Conservation (phyloP, 2,329 filamentous ascomycete genomes). For the Aspergillus sp. region DNA sequence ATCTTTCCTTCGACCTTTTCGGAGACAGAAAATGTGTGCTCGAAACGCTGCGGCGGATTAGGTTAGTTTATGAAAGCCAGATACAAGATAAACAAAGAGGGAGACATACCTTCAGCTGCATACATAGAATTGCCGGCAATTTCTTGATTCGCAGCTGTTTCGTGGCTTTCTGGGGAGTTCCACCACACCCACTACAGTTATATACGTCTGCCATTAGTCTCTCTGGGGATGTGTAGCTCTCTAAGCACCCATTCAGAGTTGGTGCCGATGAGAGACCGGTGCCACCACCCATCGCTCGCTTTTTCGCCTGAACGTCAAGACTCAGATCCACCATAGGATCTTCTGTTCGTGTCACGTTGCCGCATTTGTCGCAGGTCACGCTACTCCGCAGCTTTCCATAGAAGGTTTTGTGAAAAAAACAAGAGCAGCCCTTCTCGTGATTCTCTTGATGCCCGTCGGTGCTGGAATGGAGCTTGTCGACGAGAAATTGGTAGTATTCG, state of each 20-base stretch:
- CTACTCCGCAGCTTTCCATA: slow-evolving; percentile 88
- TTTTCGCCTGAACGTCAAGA: slow-evolving; percentile 66
- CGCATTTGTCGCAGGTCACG: slow-evolving; percentile 84
- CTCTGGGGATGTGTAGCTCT: slow-evolving; percentile 82
- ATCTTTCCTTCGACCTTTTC: slow-evolving; percentile 87
- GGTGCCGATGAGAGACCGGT: slow-evolving; percentile 40
- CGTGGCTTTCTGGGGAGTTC: slow-evolving; percentile 67
- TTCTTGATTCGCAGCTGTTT: slow-evolving; percentile 81
- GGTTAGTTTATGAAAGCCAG: background rate
- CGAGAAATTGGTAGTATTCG: slow-evolving; percentile 93
- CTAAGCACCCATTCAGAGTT: slow-evolving; percentile 69
- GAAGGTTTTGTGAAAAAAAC: slow-evolving; percentile 90
- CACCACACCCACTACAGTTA: slow-evolving; percentile 74
- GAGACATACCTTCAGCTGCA: slow-evolving; percentile 76
- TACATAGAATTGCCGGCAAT: slow-evolving; percentile 81
- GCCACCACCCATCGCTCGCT: slow-evolving; percentile 34
- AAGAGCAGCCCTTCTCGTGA: slow-evolving; percentile 60
- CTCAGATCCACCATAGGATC: slow-evolving; percentile 91
- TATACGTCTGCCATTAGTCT: slow-evolving; percentile 73
- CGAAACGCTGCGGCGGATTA: slow-evolving; percentile 53
- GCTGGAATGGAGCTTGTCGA: slow-evolving; percentile 79
- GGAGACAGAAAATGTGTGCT: slow-evolving; percentile 69
- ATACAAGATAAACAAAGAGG: background rate
- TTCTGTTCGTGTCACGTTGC: slow-evolving; percentile 73
- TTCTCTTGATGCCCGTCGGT: slow-evolving; percentile 68